A percentile compares a stretch with the other conserved stretches of the same genome.
These are phyloP conservation scores for Chaetomium strumarium DNA, from an alignment of 2,329 filamentous ascomycete species.

Conservation along the genomic window DNA sequence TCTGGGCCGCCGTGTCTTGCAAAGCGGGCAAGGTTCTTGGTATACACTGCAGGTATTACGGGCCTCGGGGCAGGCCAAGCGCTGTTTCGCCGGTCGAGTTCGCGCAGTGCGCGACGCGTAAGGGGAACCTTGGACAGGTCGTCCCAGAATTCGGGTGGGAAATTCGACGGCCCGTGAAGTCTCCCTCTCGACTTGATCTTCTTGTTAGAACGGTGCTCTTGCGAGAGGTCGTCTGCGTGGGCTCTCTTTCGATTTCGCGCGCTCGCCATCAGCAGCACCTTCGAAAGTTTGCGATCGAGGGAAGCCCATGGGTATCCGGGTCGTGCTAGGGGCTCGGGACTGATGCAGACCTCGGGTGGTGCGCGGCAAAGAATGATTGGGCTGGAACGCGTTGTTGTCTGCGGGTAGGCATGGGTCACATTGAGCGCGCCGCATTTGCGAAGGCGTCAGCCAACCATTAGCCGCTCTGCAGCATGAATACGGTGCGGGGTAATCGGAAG, in stretches of 20 bases:
- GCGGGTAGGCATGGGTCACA: no score
- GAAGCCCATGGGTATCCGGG: no score
- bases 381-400: no score
- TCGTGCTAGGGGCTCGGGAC: no score
- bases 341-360: no score
- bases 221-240: constrained; percentile 9
- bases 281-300: no score
- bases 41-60: constrained; percentile 12
- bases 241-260: constrained; percentile 6
- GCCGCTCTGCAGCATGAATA: no score
- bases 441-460: no score
- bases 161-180: neutral
- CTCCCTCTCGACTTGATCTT: constrained; percentile 10
- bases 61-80: constrained; percentile 5
- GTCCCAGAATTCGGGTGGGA: constrained; percentile 14
- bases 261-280: no score
- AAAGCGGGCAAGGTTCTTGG: constrained; percentile 22
- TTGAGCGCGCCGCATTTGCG: no score
- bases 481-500: no score
- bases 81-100: constrained; percentile 21
- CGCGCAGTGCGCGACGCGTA: constrained; percentile 16
- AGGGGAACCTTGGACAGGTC: constrained; percentile 16
- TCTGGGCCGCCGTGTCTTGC: constrained; percentile 32
- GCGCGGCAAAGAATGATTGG: no score
- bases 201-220: constrained; percentile 2